A percentile compares a stretch with the other conserved stretches of the same genome.
These are phyloP conservation scores for Blastocystis sp. DNA, from an alignment of 352 stramenopile genomes.

Conservation along the genomic window DNA sequence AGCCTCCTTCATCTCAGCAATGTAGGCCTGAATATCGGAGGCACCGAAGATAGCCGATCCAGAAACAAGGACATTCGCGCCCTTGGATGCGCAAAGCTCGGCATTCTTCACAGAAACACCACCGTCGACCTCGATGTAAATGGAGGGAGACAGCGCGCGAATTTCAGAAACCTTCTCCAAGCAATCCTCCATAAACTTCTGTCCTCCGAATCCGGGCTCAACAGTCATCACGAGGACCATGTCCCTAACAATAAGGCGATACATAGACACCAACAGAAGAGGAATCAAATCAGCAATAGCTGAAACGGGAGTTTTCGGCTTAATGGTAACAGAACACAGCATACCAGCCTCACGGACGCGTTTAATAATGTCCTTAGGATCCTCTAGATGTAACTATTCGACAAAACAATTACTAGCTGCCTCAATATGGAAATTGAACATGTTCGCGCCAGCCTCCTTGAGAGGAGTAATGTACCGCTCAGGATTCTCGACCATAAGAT, in stretches of 20 bases:
- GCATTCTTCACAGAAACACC: constrained; percentile 76
- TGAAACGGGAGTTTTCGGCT: constrained; percentile 86
- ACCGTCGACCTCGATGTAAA: constrained; percentile 95
- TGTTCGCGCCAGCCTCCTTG: constrained; percentile 85
- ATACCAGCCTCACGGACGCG: constrained; percentile 78
- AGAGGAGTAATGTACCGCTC: constrained; percentile 91
- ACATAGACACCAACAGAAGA: constrained; percentile 45
- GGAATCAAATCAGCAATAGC: constrained; percentile 66
- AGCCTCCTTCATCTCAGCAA: constrained; percentile 80
- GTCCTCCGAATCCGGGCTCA: constrained; percentile 91
- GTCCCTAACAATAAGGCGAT: constrained; percentile 73
- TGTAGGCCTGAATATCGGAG: constrained; percentile 76
- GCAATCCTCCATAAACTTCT: constrained; percentile 92
- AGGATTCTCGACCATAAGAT: constrained; percentile 94
- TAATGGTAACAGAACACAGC: constrained; percentile 90
- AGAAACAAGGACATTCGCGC: constrained; percentile 94
- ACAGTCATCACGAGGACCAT: constrained; percentile 97
- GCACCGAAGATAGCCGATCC: constrained; percentile 88
- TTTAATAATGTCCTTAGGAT: constrained; percentile 64
- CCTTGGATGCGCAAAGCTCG: constrained; percentile 69
- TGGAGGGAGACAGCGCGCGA: constrained; percentile 82
- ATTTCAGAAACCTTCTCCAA: constrained; percentile 87
- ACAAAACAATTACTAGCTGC: constrained; percentile 75
- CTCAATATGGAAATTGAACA: constrained; percentile 94
- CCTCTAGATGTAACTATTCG: constrained; percentile 74